Percentiles rank a stretch among this genome's conserved stretches.
phyloP scores from a whole-genome alignment of 108 stramenopile species.

The Nannochloropsis granulata region DNA sequence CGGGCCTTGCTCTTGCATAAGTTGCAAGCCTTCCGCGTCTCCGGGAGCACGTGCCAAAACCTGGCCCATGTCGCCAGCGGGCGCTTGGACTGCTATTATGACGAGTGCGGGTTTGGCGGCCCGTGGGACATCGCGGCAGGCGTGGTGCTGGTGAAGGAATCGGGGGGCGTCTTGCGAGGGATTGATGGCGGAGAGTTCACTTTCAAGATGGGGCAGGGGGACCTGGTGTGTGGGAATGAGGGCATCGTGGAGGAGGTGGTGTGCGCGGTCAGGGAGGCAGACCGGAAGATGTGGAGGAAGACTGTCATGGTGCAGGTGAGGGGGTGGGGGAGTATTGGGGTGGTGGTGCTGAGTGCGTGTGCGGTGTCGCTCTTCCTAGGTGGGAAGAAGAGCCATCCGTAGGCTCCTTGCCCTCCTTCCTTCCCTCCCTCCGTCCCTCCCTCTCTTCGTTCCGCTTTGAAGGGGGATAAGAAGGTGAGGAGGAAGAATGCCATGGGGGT shows the following conservation, averaged over 20 bases:
- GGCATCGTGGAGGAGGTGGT: constrained; percentile 9
- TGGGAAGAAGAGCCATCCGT: neutral
- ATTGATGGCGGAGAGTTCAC: neutral
- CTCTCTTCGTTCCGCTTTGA: neutral
- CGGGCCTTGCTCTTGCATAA: neutral
- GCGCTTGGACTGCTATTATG: constrained; percentile 15
- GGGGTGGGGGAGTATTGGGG: neutral
- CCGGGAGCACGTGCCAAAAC: constrained; percentile 13
- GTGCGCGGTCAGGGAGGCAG: constrained; percentile 4
- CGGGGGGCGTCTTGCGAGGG: constrained; percentile 10
- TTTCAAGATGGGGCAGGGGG: constrained; percentile 6
- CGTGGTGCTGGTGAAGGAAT: constrained; percentile 6
- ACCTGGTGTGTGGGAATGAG: constrained; percentile 15
- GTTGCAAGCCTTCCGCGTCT: neutral
- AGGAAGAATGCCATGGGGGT: neutral
- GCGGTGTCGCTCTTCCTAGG: neutral
- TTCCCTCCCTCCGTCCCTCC: no score
- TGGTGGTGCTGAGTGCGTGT: neutral
- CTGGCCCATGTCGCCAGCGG: constrained; percentile 19
- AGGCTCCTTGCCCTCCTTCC: no score
- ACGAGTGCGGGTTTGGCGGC: constrained; percentile 21
- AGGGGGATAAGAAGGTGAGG: neutral
- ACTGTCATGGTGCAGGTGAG: neutral
- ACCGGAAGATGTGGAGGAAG: neutral
- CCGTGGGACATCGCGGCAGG: constrained; percentile 26